These are phyloP conservation scores for Trichoderma parareesei DNA, from an alignment of 495 filamentous ascomycete species.

Conservation along the genomic window DNA sequence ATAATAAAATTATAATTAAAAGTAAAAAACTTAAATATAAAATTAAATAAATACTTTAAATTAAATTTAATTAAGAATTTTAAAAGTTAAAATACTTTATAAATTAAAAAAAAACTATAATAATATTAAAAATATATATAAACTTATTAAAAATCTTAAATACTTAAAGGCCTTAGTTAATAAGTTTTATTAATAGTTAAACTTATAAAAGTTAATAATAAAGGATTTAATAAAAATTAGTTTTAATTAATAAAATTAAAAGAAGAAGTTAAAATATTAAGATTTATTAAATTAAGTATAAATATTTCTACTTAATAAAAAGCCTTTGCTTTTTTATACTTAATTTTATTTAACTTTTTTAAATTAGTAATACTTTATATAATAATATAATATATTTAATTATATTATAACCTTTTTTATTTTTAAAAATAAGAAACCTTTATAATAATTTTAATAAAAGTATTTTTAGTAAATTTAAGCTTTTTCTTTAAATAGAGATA, in stretches of 20 bases:
- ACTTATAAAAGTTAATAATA: not conserved
- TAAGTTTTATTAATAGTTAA: not conserved
- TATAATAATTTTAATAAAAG: not conserved
- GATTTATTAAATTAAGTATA: not conserved
- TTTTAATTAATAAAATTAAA: not conserved
- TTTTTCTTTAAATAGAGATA: too few relatives aligned
- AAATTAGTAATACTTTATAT: not conserved
- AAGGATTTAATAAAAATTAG: not conserved
- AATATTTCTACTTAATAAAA: not conserved
- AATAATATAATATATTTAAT: not conserved
- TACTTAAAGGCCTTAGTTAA: not conserved
- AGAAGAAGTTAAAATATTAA: not conserved
- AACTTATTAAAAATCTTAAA: not conserved
- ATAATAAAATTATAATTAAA: not conserved
- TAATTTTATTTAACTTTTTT: conserved; percentile 1
- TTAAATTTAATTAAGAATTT: not conserved
- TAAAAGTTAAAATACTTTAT: not conserved
- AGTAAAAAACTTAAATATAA: not conserved
- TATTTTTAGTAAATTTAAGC: not conserved
- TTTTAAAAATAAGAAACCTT: not conserved
- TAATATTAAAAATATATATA: not conserved
- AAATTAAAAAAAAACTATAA: not conserved
- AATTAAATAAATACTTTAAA: not conserved
- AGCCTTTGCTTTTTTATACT: not conserved
- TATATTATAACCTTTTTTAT: not conserved